Conservation (phyloP, 2,329 filamentous ascomycete species). For the Sclerotinia sclerotiorum region DNA sequence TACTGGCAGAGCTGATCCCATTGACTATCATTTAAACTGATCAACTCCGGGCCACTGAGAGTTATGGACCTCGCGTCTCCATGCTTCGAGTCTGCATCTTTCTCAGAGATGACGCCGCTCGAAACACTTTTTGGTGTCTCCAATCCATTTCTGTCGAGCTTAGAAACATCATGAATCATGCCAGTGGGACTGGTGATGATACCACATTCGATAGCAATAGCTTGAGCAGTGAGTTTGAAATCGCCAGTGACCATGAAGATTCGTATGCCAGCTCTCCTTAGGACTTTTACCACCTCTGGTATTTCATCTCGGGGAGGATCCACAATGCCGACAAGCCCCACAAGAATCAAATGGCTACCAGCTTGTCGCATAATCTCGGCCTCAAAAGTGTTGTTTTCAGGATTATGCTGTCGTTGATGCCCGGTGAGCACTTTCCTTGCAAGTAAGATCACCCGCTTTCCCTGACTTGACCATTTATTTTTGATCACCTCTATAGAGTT, state of each 20-base stretch:
- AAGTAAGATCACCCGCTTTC: conserved; percentile 64
- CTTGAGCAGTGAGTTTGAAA: conserved; percentile 70
- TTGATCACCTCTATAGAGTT: conserved; percentile 57
- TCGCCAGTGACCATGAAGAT: conserved; percentile 79
- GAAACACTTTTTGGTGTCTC: conserved; percentile 17
- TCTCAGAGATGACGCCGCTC: conserved; percentile 9
- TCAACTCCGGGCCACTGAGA: conserved; percentile 63
- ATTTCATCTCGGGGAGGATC: conserved; percentile 60
- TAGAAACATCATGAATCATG: conserved; percentile 28
- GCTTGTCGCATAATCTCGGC: conserved; percentile 55
- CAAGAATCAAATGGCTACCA: conserved; percentile 48
- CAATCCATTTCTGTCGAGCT: conserved; percentile 17
- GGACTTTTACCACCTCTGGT: conserved; percentile 54
- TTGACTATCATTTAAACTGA: conserved; percentile 62
- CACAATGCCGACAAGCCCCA: conserved; percentile 57
- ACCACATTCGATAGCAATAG: conserved; percentile 68
- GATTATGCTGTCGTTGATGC: conserved; percentile 24
- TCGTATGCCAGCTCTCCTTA: conserved; percentile 67
- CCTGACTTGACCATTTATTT: conserved; percentile 64
- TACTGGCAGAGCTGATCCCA: conserved; percentile 66
- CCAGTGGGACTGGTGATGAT: conserved; percentile 54
- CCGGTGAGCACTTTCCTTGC: conserved; percentile 51
- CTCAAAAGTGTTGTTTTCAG: conserved; percentile 48
- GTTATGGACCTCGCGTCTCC: conserved; percentile 50
- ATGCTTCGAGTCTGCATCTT: conserved; percentile 3